These are phyloP conservation scores for Claviceps sp. DNA, from an alignment of 2,329 filamentous ascomycete genomes.

Conservation along the genomic window DNA sequence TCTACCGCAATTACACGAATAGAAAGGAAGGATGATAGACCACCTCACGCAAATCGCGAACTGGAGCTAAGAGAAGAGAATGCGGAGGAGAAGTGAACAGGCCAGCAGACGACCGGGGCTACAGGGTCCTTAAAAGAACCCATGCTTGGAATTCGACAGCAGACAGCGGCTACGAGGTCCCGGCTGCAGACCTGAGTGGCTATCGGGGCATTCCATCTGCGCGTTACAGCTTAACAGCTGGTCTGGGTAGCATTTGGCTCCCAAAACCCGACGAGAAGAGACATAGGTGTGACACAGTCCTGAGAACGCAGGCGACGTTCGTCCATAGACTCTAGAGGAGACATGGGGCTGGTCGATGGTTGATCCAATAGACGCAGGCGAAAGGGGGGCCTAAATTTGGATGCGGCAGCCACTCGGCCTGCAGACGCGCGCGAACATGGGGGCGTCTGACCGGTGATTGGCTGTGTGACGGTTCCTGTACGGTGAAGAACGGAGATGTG, in stretches of 20 bases:
- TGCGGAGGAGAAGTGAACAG: slow-evolving; percentile 16
- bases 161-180: slow-evolving; percentile 15
- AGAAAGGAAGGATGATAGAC: slow-evolving; percentile 9
- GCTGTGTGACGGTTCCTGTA: slow-evolving; percentile 11
- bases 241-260: slow-evolving; percentile 2
- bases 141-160: slow-evolving; percentile 5
- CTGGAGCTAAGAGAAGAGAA: slow-evolving; percentile 22
- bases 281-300: background rate
- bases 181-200: slow-evolving; percentile 14
- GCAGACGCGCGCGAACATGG: slow-evolving; percentile 28
- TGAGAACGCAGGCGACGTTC: no score
- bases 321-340: no score
- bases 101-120: slow-evolving; percentile 14
- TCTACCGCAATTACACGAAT: slow-evolving; percentile 17
- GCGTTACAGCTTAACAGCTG: slow-evolving; percentile 6
- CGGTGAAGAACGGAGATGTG: slow-evolving; percentile 9
- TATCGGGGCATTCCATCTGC: slow-evolving; percentile 9
- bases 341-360: background rate
- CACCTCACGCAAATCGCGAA: slow-evolving; percentile 3
- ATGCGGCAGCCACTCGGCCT: slow-evolving; percentile 9
- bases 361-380: slow-evolving; percentile 19
- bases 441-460: slow-evolving; percentile 7
- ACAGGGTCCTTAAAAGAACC: slow-evolving; percentile 16
- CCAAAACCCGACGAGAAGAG: background rate
- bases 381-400: slow-evolving; percentile 22